A percentile compares a stretch with the other conserved stretches of the same genome.
These are phyloP conservation scores for Escallonia rubra DNA, from an alignment of 129 eudicot genomes.

Conservation along the genomic window DNA sequence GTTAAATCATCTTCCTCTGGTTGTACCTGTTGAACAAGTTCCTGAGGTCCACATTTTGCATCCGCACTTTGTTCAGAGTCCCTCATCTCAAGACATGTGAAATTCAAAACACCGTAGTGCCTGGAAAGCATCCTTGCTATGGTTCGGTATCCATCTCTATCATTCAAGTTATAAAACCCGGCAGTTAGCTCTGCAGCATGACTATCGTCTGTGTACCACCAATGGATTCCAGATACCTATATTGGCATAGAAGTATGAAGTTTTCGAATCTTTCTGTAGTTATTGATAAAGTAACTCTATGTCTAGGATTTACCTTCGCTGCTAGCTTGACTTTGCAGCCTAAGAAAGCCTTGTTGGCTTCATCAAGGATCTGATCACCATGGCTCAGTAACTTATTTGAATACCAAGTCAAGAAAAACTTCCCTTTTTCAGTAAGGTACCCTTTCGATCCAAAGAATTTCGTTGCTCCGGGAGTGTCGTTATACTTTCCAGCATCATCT, in stretches of 20 bases:
- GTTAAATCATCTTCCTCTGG: neutral
- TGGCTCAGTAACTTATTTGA: constrained; percentile 71
- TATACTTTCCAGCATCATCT: constrained; percentile 69
- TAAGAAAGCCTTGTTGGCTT: constrained; percentile 75
- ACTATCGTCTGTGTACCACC: constrained; percentile 76
- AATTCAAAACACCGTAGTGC: constrained; percentile 58
- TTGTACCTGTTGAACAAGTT: constrained; percentile 82
- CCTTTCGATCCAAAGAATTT: constrained; percentile 61
- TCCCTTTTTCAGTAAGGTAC: constrained; percentile 64
- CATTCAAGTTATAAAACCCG: constrained; percentile 65
- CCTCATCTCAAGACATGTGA: constrained; percentile 85
- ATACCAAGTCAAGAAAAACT: constrained; percentile 83
- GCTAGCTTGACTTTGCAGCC: constrained; percentile 75
- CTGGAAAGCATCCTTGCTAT: constrained; percentile 85
- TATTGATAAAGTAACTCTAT: neutral
- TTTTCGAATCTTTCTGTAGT: neutral
- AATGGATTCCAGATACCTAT: constrained; percentile 88
- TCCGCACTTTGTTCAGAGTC: constrained; percentile 56
- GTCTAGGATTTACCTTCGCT: constrained; percentile 46
- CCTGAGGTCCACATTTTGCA: constrained; percentile 72
- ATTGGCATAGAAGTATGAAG: neutral
- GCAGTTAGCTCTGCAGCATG: constrained; percentile 88
- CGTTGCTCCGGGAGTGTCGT: constrained; percentile 56
- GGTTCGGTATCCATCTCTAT: constrained; percentile 84
- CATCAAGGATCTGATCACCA: constrained; percentile 86